These are phyloP conservation scores for Aspergillus aculeatus DNA, from an alignment of 2,329 filamentous ascomycete species.

Conservation along the genomic window DNA sequence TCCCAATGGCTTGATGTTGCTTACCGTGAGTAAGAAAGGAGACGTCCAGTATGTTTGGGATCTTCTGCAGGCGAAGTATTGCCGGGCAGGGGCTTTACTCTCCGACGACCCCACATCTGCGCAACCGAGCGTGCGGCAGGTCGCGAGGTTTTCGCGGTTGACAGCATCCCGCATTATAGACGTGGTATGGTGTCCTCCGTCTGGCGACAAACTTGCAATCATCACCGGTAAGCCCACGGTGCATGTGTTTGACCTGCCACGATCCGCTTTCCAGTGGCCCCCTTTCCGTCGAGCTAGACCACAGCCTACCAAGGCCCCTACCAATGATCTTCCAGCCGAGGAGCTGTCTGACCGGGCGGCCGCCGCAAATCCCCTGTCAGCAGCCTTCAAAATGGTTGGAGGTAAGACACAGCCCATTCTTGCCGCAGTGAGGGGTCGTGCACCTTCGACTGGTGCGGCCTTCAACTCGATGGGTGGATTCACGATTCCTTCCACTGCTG, in stretches of 20 bases:
- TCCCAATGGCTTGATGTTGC: constrained; percentile 47
- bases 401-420: constrained; percentile 61
- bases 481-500: constrained; percentile 47
- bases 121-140: constrained; percentile 64
- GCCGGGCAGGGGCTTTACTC: constrained; percentile 39
- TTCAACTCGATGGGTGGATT: constrained; percentile 46
- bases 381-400: constrained; percentile 68
- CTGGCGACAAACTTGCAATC: constrained; percentile 79
- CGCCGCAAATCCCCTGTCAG: constrained; percentile 56
- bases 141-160: constrained; percentile 86
- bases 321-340: constrained; percentile 46
- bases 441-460: constrained; percentile 47
- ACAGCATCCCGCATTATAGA: constrained; percentile 89
- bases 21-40: constrained; percentile 50
- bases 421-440: constrained; percentile 61
- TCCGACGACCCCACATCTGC: constrained; percentile 34
- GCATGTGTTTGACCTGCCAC: constrained; percentile 84
- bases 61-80: constrained; percentile 48
- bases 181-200: constrained; percentile 79
- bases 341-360: constrained; percentile 47
- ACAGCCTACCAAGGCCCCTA: constrained; percentile 33
- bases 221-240: constrained; percentile 94
- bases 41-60: constrained; percentile 54
- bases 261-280: constrained; percentile 82
- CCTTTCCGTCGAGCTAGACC: constrained; percentile 58